phyloP scores from a whole-genome alignment of 305 asterid genomes.

The Withania somnifera region DNA sequence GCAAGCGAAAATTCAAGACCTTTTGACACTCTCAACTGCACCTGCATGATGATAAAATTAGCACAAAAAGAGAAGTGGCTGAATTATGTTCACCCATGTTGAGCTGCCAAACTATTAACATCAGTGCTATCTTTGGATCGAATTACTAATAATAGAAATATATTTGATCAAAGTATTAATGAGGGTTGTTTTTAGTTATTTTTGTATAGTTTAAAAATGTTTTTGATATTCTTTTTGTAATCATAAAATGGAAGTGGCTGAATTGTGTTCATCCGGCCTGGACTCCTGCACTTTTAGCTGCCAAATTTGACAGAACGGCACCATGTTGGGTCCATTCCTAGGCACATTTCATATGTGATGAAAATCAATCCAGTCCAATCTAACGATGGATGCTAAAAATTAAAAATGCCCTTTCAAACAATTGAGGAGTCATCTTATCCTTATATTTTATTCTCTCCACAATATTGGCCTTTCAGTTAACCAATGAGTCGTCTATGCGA shows the following conservation, averaged over 20 bases:
- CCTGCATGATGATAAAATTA: neutral
- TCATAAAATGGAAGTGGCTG: neutral
- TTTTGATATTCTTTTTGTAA: too few relatives aligned
- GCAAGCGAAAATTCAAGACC: neutral
- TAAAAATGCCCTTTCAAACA: neutral
- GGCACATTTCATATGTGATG: neutral
- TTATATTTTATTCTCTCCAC: neutral
- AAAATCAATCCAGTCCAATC: slow-evolving; percentile 4
- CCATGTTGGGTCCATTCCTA: neutral
- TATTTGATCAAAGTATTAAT: too few relatives aligned
- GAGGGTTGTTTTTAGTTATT: too few relatives aligned
- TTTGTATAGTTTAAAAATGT: too few relatives aligned
- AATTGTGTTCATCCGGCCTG: neutral
- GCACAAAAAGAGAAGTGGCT: neutral
- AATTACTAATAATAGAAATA: too few relatives aligned
- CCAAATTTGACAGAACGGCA: neutral
- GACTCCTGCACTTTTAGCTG: neutral
- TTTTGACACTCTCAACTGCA: neutral
- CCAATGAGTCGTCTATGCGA: neutral
- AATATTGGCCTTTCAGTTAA: neutral
- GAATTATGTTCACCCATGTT: neutral
- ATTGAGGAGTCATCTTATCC: neutral
- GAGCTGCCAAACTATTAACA: too few relatives aligned
- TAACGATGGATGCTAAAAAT: neutral
- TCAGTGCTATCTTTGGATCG: too few relatives aligned